phyloP scores from a whole-genome alignment of 331 rosid genomes.

The Acacia pycnantha region DNA sequence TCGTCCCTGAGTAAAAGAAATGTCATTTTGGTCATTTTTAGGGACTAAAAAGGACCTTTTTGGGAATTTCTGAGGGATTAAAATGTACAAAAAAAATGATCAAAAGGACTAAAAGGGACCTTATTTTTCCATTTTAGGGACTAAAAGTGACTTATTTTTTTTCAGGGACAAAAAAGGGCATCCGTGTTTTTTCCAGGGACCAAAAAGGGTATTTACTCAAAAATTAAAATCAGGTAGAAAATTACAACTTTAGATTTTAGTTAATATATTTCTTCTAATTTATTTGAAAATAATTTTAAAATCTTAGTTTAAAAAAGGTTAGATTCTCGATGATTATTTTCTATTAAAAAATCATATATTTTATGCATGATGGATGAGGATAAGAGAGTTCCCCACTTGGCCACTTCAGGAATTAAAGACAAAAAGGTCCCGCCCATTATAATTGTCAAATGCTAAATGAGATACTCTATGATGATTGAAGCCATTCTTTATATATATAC shows the following conservation, averaged over 20 bases:
- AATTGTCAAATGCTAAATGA: background rate
- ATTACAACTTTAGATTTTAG: background rate
- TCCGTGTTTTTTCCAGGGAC: no score
- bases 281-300: background rate
- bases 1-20: no score
- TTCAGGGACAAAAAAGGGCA: no score
- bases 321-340: background rate
- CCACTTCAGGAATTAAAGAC: background rate
- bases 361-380: slow-evolving; percentile 10
- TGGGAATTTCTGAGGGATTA: no score
- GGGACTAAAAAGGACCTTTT: no score
- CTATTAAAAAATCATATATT: background rate
- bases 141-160: no score
- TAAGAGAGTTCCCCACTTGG: no score
- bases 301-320: background rate
- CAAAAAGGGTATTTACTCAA: no score
- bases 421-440: background rate
- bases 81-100: no score
- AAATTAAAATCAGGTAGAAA: background rate
- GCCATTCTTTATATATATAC: background rate
- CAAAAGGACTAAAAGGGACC: no score
- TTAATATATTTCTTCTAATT: background rate
- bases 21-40: no score
- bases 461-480: background rate
- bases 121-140: no score